Evolutionary conservation across 2,329 filamentous ascomycete species (phyloP).

Genomic region (Alternaria incomplexa): DNA sequence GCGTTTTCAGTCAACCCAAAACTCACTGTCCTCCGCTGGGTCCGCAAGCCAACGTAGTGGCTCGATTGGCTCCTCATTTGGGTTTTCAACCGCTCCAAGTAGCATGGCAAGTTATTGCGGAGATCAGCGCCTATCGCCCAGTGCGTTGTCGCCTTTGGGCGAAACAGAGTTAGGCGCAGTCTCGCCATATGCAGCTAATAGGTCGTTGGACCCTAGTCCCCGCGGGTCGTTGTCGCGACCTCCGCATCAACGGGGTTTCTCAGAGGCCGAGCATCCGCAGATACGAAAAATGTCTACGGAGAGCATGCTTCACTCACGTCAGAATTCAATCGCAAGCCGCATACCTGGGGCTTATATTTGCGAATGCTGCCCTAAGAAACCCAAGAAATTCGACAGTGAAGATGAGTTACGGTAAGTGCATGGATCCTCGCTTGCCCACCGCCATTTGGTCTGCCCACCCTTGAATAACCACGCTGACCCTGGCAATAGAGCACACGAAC

Average conservation of each 20-base stretch:
- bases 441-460: constrained; percentile 21
- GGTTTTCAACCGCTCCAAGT: constrained; percentile 64
- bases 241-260: constrained; percentile 50
- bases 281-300: constrained; percentile 58
- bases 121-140: constrained; percentile 66
- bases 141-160: constrained; percentile 64
- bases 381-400: constrained; percentile 87
- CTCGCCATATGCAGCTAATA: constrained; percentile 61
- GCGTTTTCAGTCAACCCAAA: constrained; percentile 62
- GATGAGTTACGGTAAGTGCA: constrained; percentile 79
- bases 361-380: constrained; percentile 96
- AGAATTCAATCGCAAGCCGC: constrained; percentile 56
- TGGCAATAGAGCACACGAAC: constrained; percentile 74
- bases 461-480: constrained; percentile 27
- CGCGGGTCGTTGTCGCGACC: constrained; percentile 48
- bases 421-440: constrained; percentile 29
- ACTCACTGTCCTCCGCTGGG: constrained; percentile 68
- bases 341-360: constrained; percentile 73
- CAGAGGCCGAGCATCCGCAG: constrained; percentile 49
- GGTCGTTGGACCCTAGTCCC: constrained; percentile 52
- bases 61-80: constrained; percentile 67
- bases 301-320: constrained; percentile 53
- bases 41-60: constrained; percentile 66
- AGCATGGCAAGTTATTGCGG: constrained; percentile 70
- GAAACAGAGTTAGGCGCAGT: constrained; percentile 61